Conservation (phyloP, 768 basidiomycete species). For the Lactarius pseudohatsudake region DNA sequence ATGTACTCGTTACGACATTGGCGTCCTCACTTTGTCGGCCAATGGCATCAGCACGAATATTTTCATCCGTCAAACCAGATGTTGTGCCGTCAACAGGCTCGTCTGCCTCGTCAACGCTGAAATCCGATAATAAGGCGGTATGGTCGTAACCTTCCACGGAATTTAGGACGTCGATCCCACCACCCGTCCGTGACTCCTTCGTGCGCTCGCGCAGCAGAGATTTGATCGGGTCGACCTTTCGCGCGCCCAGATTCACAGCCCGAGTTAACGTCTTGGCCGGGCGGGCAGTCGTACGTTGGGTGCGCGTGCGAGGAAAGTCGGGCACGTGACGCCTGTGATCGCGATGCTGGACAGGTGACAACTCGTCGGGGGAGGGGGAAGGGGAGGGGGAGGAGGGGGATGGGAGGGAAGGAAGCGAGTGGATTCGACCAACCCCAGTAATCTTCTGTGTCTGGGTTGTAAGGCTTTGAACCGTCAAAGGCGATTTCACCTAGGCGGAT, state of each 20-base stretch:
- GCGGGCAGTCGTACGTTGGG: not conserved
- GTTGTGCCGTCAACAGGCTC: not conserved
- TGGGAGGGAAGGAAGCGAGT: conserved; percentile 10
- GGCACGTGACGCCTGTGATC: not conserved
- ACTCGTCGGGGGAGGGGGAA: not conserved
- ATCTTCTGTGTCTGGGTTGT: not conserved
- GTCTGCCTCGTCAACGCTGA: conserved; percentile 22
- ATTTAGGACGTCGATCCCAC: conserved; percentile 25
- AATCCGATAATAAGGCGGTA: conserved; percentile 14
- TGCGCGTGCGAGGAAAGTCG: conserved; percentile 4
- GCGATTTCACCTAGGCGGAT: not conserved
- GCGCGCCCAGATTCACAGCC: not conserved
- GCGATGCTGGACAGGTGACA: not conserved
- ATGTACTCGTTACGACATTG: conserved; percentile 12
- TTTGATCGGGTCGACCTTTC: conserved; percentile 19
- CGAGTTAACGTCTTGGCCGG: not conserved
- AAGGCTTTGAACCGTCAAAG: conserved; percentile 6
- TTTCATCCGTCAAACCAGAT: conserved; percentile 22
- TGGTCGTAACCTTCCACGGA: conserved; percentile 25
- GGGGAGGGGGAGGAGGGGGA: conserved; percentile 16
- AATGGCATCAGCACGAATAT: conserved; percentile 5
- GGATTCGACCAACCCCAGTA: not conserved
- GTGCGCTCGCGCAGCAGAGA: conserved; percentile 27
- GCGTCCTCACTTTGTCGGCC: conserved; percentile 14
- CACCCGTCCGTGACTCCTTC: conserved; percentile 19